Evolutionary conservation across 805 yeast species (phyloP).

Genomic region (Metschnikowia hibisci): DNA sequence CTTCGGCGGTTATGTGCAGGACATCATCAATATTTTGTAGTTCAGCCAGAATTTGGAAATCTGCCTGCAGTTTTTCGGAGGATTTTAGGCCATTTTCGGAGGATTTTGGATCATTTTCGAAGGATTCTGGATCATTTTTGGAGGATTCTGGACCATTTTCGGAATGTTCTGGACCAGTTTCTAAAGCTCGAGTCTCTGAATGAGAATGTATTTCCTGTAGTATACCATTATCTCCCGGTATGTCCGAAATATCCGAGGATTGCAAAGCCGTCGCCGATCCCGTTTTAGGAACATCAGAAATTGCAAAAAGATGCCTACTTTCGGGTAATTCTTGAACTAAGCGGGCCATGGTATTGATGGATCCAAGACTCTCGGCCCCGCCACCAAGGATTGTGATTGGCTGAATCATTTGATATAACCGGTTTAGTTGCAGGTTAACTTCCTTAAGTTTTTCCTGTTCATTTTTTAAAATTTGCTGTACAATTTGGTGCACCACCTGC

Average conservation of each 20-base stretch:
- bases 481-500: constrained; percentile 34
- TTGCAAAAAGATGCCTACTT: constrained; percentile 25
- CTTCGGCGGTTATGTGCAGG: too few species aligned
- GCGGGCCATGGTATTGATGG: constrained; percentile 7
- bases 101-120: too few species aligned
- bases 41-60: too few species aligned
- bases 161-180: not conserved
- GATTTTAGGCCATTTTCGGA: too few species aligned
- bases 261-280: not conserved
- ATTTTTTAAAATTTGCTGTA: constrained; percentile 32
- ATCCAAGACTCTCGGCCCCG: not conserved
- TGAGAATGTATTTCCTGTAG: not conserved
- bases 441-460: constrained; percentile 27
- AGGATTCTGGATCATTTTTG: too few species aligned
- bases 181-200: not conserved
- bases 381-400: constrained; percentile 21
- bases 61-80: too few species aligned
- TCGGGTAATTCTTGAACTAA: constrained; percentile 34
- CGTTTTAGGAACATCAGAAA: constrained; percentile 1
- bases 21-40: too few species aligned
- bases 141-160: too few species aligned
- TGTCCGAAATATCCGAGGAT: not conserved
- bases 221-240: too few species aligned
- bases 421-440: constrained; percentile 27
- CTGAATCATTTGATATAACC: constrained; percentile 19